Base-by-base conservation (phyloP, 495 filamentous ascomycete species). In the Talaromyces adpressus region DNA sequence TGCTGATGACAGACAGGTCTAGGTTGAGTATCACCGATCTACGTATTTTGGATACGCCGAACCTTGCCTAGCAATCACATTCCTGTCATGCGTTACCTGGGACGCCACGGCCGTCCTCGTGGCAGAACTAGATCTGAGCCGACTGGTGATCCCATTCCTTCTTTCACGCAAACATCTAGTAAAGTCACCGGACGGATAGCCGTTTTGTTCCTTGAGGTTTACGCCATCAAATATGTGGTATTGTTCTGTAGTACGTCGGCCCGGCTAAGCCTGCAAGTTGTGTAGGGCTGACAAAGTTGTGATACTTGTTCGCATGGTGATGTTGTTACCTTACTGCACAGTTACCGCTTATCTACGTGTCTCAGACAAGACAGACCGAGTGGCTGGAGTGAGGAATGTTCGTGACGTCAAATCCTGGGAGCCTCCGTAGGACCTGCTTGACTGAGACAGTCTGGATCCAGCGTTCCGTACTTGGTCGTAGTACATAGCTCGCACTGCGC, bases 61-160 rank as follows among this genome's bases (percentile, higher is more conserved):
- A 36, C 14, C 29, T 36, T 58, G 56, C 30, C 29, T 58, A 25
- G 23, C 56, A 58, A 58, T 30, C 56, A 58, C 29, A 58, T 58
- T 36, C 56, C 56, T 57, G 29, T 34, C 18, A 34, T 25, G 29
- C 34, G 25, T 36, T 58, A 58, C 56, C 30, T 18, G 27, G 56
- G 6, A 58, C 56, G 56, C 30, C 56, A 58, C 30, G 56, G 30
- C 18, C 27, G 23, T 32, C 30, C 56, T 58, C 56, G 30, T 36
- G 56, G 56, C 51, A 54, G 51, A 25, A 27, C 25, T 14, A 54
- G 51, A 54, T 54, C 51, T 29, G 51, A 12, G 25, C 36, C 53
- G n/a, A 22, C 27, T 6, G 9, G 14, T 30, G 23, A 27, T n/a
- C 23, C 23, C 53, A 27, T n/a, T 57, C 53, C 22, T 22, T 8